A percentile compares a stretch with the other conserved stretches of the same genome.
phyloP scores from a whole-genome alignment of 148 eudicot genomes.

The Tetragonia tetragonoides region DNA sequence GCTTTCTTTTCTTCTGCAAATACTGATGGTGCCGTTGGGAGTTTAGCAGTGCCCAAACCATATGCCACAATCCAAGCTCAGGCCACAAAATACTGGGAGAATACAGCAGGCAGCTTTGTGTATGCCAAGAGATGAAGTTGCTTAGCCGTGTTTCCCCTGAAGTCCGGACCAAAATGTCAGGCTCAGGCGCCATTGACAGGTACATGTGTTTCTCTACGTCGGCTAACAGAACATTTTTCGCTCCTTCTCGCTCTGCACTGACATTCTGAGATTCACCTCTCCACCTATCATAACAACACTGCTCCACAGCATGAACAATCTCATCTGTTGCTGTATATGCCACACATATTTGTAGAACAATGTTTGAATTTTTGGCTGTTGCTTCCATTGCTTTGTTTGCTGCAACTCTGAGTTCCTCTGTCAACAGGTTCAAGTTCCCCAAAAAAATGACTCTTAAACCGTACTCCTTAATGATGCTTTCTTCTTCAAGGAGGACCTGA shows the following conservation, averaged over 20 bases:
- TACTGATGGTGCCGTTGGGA: slow-evolving; percentile 34
- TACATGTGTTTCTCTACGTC: slow-evolving; percentile 38
- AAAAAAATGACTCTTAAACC: slow-evolving; percentile 35
- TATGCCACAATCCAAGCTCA: slow-evolving; percentile 40
- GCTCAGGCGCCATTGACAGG: slow-evolving; percentile 41
- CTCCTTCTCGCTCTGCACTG: background rate
- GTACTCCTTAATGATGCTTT: slow-evolving; percentile 32
- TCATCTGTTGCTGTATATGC: slow-evolving; percentile 29
- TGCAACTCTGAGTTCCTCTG: slow-evolving; percentile 10
- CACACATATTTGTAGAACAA: slow-evolving; percentile 15
- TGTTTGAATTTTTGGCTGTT: slow-evolving; percentile 16
- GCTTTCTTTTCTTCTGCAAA: slow-evolving; percentile 28
- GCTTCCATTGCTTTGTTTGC: slow-evolving; percentile 24
- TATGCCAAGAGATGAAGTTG: slow-evolving; percentile 44
- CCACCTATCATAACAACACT: background rate
- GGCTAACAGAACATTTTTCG: slow-evolving; percentile 6
- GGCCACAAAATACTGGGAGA: slow-evolving; percentile 43
- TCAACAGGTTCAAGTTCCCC: slow-evolving; percentile 13
- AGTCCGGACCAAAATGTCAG: slow-evolving; percentile 42
- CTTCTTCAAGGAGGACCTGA: slow-evolving; percentile 40
- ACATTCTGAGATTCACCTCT: background rate
- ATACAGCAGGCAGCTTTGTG: slow-evolving; percentile 24
- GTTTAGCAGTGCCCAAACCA: slow-evolving; percentile 38
- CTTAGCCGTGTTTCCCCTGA: slow-evolving; percentile 46
- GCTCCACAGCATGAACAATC: slow-evolving; percentile 21